Percentiles rank a stretch among this genome's conserved stretches.
Conservation (phyloP, 1,139 yeast species). For the Geotrichum fermentans region DNA sequence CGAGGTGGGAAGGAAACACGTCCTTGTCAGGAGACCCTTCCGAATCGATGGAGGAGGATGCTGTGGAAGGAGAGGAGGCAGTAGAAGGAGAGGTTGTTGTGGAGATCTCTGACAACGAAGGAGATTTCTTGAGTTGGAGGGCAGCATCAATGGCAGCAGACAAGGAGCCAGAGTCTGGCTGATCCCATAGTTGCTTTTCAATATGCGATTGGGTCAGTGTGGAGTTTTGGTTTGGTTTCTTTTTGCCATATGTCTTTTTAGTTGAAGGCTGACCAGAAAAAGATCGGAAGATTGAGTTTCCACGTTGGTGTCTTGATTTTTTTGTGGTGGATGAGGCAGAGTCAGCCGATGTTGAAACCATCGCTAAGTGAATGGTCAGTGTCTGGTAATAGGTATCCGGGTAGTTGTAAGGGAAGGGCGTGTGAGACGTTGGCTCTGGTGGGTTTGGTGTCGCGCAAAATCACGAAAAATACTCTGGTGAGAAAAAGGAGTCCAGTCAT, state of each 20-base stretch:
- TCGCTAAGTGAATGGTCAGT: too few species aligned
- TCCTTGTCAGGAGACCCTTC: too few species aligned
- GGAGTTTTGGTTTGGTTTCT: constrained; percentile 23
- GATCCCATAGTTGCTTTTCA: constrained; percentile 27
- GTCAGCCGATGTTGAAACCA: not conserved
- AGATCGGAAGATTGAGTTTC: constrained; percentile 11
- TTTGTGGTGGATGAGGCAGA: not conserved
- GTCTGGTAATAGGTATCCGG: too few species aligned
- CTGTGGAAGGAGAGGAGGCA: constrained; percentile 14
- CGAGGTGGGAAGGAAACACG: too few species aligned
- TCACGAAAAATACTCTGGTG: constrained; percentile 4
- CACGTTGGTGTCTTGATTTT: constrained; percentile 10
- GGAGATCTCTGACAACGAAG: constrained; percentile 28
- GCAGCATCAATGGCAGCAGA: constrained; percentile 16
- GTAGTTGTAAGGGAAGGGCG: not conserved
- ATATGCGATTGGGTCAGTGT: constrained; percentile 25
- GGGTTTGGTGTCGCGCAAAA: not conserved
- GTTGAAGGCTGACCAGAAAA: constrained; percentile 1
- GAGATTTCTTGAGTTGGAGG: constrained; percentile 26
- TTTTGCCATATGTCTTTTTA: constrained; percentile 26
- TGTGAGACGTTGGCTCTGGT: not conserved
- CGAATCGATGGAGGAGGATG: constrained; percentile 23
- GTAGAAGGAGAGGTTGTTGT: constrained; percentile 17
- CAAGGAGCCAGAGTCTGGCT: constrained; percentile 18
- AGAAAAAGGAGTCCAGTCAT: not conserved